Percentiles rank a stretch among this genome's conserved stretches.
phyloP scores from a whole-genome alignment of 2,329 filamentous ascomycete genomes.

The Neonectria ditissima region DNA sequence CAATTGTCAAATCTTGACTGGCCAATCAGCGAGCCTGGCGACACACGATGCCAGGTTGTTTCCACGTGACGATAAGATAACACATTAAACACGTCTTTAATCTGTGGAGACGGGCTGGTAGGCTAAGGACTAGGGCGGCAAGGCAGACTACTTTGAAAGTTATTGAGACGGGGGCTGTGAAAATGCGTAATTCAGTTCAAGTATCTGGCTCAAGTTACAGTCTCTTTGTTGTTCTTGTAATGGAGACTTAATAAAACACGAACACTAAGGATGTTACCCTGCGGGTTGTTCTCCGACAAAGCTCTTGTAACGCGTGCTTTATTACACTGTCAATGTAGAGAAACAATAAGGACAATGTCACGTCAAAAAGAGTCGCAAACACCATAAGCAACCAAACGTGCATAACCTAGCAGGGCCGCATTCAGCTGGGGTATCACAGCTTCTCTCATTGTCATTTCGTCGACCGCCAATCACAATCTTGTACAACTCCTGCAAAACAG shows the following conservation, averaged over 20 bases:
- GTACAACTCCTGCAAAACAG: not conserved
- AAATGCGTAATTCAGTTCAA: not conserved
- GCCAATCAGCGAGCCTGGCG: constrained; percentile 31
- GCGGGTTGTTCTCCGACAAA: not conserved
- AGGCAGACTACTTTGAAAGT: too few relatives aligned
- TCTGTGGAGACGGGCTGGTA: not conserved
- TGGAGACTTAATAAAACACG: not conserved
- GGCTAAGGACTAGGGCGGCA: too few relatives aligned
- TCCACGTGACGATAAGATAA: constrained; percentile 45
- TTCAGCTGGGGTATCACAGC: constrained; percentile 37
- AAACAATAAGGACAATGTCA: constrained; percentile 29
- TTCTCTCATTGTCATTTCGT: constrained; percentile 32
- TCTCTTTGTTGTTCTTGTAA: not conserved
- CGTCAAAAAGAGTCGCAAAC: constrained; percentile 27
- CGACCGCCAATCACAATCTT: constrained; percentile 2
- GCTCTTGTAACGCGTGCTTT: not conserved
- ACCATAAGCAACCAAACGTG: constrained; percentile 32
- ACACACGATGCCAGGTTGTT: not conserved
- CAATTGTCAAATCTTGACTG: constrained; percentile 39
- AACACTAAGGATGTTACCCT: not conserved
- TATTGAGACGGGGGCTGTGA: too few relatives aligned
- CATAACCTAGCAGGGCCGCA: constrained; percentile 27
- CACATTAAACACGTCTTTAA: constrained; percentile 10
- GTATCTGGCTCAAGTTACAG: not conserved
- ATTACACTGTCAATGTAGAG: constrained; percentile 33